Conservation (phyloP, 495 filamentous ascomycete genomes). For the Penicillium ochrochloron region DNA sequence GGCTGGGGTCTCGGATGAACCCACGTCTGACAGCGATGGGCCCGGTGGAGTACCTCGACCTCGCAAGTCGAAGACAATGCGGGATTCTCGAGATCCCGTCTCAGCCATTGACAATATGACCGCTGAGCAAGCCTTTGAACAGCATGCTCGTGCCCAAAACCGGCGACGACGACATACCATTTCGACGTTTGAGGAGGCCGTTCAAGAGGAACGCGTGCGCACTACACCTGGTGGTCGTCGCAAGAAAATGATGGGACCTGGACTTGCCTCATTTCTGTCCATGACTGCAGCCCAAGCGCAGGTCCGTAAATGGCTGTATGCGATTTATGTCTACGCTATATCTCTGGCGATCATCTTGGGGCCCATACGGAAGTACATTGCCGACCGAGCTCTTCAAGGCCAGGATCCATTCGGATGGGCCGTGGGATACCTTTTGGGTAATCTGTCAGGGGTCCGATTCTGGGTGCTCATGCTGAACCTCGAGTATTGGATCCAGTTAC, state of each 20-base stretch:
- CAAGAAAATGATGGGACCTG: slow-evolving; percentile 68
- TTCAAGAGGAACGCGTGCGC: slow-evolving; percentile 40
- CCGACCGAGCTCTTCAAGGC: slow-evolving; percentile 64
- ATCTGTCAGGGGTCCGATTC: slow-evolving; percentile 69
- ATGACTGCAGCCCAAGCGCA: slow-evolving; percentile 79
- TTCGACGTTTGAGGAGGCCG: slow-evolving; percentile 44
- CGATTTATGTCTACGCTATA: slow-evolving; percentile 72
- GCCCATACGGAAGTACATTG: slow-evolving; percentile 71
- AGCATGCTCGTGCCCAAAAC: slow-evolving; percentile 18
- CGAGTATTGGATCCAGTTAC: slow-evolving; percentile 76
- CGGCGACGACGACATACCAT: slow-evolving; percentile 60
- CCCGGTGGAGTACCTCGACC: slow-evolving; percentile 31
- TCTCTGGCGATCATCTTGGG: slow-evolving; percentile 67
- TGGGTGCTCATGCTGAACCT: slow-evolving; percentile 67
- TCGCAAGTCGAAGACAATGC: slow-evolving; percentile 39
- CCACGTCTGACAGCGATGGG: slow-evolving; percentile 51
- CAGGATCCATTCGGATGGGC: slow-evolving; percentile 92
- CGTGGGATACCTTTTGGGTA: slow-evolving; percentile 84
- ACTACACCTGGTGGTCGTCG: slow-evolving; percentile 68
- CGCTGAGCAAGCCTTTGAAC: slow-evolving; percentile 33
- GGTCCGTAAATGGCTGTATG: slow-evolving; percentile 81
- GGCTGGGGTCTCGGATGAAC: slow-evolving; percentile 38
- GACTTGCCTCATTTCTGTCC: slow-evolving; percentile 73
- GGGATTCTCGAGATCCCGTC: slow-evolving; percentile 25
- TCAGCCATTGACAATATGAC: slow-evolving; percentile 31